Percentiles rank a stretch among this genome's conserved stretches.
phyloP scores from a whole-genome alignment of 2,329 filamentous ascomycete genomes.

The Ophiostoma pallidulum region DNA sequence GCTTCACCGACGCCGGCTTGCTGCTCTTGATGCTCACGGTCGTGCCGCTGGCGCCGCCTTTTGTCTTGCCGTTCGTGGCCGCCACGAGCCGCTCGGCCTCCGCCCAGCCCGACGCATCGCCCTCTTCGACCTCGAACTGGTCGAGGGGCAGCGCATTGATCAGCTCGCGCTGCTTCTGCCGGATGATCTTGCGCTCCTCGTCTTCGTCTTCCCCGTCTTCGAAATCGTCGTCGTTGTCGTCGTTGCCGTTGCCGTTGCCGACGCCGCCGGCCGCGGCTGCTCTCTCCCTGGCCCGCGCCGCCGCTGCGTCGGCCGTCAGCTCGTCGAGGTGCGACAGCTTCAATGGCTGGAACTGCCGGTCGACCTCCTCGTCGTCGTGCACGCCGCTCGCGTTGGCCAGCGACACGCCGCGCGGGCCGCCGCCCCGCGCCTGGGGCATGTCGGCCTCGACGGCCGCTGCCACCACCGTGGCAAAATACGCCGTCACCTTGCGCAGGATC shows the following conservation, averaged over 20 bases:
- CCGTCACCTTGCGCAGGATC: slow-evolving; percentile 77
- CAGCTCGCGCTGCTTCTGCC: slow-evolving; percentile 63
- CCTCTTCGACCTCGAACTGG: slow-evolving; percentile 60
- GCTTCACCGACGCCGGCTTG: slow-evolving; percentile 50
- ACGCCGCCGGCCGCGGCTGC: slow-evolving; percentile 65
- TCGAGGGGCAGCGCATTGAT: slow-evolving; percentile 88
- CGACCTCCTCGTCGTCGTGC: slow-evolving; percentile 60
- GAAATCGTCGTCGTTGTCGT: slow-evolving; percentile 67
- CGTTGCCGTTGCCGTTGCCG: slow-evolving; percentile 64
- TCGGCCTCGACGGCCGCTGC: slow-evolving; percentile 62
- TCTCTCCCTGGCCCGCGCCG: slow-evolving; percentile 59
- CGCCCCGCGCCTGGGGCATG: slow-evolving; percentile 41
- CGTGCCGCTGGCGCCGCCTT: slow-evolving; percentile 41
- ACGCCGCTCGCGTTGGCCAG: slow-evolving; percentile 50
- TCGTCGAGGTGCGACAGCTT: slow-evolving; percentile 67
- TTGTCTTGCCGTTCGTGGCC: slow-evolving; percentile 29
- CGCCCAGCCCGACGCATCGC: slow-evolving; percentile 51
- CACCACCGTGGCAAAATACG: slow-evolving; percentile 66
- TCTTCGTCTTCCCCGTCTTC: slow-evolving; percentile 72
- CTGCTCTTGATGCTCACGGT: slow-evolving; percentile 76
- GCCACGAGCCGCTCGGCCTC: slow-evolving; percentile 68
- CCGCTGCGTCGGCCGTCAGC: slow-evolving; percentile 40
- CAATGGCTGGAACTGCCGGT: slow-evolving; percentile 61
- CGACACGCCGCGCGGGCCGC: slow-evolving; percentile 48
- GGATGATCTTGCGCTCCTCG: slow-evolving; percentile 60